phyloP scores from a whole-genome alignment of 2,329 filamentous ascomycete genomes.

The Grosmannia huntii region DNA sequence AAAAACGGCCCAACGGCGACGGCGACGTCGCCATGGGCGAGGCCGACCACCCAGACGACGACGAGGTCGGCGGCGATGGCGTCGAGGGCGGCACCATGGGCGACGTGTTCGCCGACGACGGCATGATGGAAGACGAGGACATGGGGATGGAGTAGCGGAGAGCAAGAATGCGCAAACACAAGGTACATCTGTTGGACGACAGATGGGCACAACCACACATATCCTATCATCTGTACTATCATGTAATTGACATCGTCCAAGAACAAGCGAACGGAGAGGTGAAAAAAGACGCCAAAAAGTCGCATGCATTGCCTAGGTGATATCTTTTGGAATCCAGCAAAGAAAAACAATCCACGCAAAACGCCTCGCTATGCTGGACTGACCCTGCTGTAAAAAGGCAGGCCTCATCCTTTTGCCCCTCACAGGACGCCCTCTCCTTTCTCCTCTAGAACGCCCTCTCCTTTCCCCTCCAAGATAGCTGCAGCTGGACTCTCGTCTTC shows the following conservation, averaged over 20 bases:
- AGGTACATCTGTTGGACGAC: no score
- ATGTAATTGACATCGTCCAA: not conserved
- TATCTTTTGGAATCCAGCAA: not conserved
- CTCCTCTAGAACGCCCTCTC: no score
- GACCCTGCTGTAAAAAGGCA: no score
- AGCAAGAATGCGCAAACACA: no score
- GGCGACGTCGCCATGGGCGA: conserved; percentile 29
- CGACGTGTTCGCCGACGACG: conserved; percentile 26
- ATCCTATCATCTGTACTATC: not conserved
- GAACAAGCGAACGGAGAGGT: not conserved
- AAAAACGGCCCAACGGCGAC: conserved; percentile 15
- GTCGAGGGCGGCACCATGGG: conserved; percentile 42
- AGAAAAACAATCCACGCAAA: conserved; percentile 2
- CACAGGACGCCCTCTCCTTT: no score
- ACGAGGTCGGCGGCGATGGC: conserved; percentile 40
- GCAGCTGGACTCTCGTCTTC: conserved; percentile 16
- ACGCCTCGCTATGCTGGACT: conserved; percentile 12
- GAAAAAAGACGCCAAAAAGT: not conserved
- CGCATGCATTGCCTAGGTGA: not conserved
- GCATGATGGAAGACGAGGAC: conserved; percentile 20
- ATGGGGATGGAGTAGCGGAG: conserved; percentile 20
- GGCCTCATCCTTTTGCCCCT: no score
- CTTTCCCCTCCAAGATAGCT: no score
- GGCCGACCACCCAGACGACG: conserved; percentile 35
- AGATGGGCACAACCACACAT: not conserved